Base-by-base conservation (phyloP, 2,329 filamentous ascomycete genomes). In the Exophiala phaeomuriformis region DNA sequence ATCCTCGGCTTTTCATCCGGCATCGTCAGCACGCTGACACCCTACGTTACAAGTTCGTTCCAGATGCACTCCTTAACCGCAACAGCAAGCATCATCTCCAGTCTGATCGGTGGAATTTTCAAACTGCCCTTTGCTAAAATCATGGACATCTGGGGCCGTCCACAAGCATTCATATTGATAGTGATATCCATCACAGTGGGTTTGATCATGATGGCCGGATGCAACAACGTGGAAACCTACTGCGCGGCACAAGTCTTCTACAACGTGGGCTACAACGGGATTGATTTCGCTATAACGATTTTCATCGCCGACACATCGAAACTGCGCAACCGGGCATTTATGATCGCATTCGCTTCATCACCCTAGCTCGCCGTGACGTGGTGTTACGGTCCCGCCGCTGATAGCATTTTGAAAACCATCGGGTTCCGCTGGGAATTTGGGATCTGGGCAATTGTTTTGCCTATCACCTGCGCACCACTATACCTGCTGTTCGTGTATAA, bases 231-330 rank as follows among this genome's bases (percentile, higher is more conserved):
- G 10, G 66, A 78, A 59, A 78, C 76, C 1, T 85, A 83, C 63
- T 76, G 78, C 41, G 81, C 81, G 1, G 80, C 78, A 2, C 74
- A 80, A 39, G 77, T 83, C 2, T 78, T 84, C 56, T 82, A 80
- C 64, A 73, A 71, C 60, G 53, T 46, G 51, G 65, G 41, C 61
- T 62, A 58, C 46, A 47, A 53, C 19, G 61, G 58, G 36, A 58
- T 67, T 12, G 60, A 61, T 5, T 65, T 59, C 10, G 56, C 55
- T 39, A 59, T 67, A 31, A 64, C 63, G 42, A 56, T 63, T 36
- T 58, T 62, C 43, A 56, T 65, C 42, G 57, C 63, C 32, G 63
- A 62, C 68, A 68, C 49, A 60, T 73, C 46, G 68, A 71, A 51
- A 29, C 51, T 64, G 19, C 43, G 32, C 27, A 61, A 58, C 37